Percentiles rank a stretch among this genome's conserved stretches.
Conservation (phyloP, 306 rosid species). For the Sphenostylis stenocarpa region DNA sequence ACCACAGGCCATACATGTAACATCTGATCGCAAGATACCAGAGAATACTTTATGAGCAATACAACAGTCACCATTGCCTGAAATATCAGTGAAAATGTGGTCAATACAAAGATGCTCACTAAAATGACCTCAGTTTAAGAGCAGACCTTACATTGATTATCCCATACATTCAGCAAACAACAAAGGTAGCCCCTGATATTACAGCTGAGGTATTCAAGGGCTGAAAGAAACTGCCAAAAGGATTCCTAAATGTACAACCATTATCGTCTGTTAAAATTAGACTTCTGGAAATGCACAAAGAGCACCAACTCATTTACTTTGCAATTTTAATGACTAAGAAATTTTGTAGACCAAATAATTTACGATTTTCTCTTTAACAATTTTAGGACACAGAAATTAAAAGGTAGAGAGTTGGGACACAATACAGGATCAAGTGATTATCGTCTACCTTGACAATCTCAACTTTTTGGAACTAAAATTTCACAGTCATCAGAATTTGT, state of each 20-base stretch:
- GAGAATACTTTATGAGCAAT: constrained; percentile 92
- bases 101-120: constrained; percentile 28
- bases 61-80: constrained; percentile 94
- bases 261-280: background rate
- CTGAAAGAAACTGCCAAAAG: background rate
- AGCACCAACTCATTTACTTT: background rate
- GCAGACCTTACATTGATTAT: constrained; percentile 13
- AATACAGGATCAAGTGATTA: background rate
- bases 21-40: constrained; percentile 93
- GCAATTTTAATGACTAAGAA: background rate
- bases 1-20: constrained; percentile 94
- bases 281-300: background rate
- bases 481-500: background rate
- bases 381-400: background rate
- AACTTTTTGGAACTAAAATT: background rate
- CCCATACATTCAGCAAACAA: background rate
- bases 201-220: constrained; percentile 1
- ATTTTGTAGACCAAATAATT: background rate
- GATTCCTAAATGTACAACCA: constrained; percentile 1
- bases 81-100: constrained; percentile 37
- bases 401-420: background rate
- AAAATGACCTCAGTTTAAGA: constrained; percentile 19
- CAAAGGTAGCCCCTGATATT: background rate
- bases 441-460: background rate
- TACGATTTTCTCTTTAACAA: background rate